Evolutionary conservation across 2,329 filamentous ascomycete species (phyloP).

Genomic region (Boeremia lycopersici): DNA sequence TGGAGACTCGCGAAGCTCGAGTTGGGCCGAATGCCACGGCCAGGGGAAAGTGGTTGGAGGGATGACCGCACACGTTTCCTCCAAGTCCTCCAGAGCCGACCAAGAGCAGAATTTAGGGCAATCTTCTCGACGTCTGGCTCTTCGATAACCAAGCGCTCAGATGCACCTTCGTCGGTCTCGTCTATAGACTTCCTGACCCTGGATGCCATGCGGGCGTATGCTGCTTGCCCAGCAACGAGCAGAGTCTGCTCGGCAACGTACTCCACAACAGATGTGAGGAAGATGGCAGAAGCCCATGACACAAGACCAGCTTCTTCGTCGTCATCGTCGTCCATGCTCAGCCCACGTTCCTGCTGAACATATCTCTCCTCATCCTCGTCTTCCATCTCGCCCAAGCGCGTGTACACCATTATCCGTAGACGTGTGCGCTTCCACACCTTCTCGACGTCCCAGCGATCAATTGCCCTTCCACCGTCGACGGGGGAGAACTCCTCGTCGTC

Average conservation of each 20-base stretch:
- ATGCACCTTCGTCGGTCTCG: constrained; percentile 61
- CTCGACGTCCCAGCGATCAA: constrained; percentile 83
- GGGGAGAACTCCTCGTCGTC: constrained; percentile 50
- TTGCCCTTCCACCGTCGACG: constrained; percentile 32
- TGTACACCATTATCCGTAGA: constrained; percentile 97
- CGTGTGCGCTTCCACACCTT: constrained; percentile 92
- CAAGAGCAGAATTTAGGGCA: constrained; percentile 85
- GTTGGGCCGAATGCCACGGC: constrained; percentile 32
- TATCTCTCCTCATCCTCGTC: constrained; percentile 95
- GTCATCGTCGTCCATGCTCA: constrained; percentile 60
- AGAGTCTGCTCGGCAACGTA: constrained; percentile 91
- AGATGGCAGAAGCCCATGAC: constrained; percentile 91
- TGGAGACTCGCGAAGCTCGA: constrained; percentile 41
- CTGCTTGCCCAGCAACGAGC: constrained; percentile 83
- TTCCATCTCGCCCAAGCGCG: constrained; percentile 92
- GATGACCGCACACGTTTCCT: constrained; percentile 75
- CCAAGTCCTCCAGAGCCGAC: constrained; percentile 92
- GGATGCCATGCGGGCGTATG: constrained; percentile 66
- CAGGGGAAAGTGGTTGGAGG: constrained; percentile 33
- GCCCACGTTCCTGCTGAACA: constrained; percentile 73
- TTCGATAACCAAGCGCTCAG: constrained; percentile 78
- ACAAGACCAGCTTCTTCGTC: constrained; percentile 58
- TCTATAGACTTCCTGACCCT: constrained; percentile 47
- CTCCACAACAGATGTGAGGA: constrained; percentile 92
- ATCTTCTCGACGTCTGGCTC: constrained; percentile 93